Evolutionary conservation across 2,329 filamentous ascomycete genomes (phyloP).

Genomic region (Aspergillus versicolor): DNA sequence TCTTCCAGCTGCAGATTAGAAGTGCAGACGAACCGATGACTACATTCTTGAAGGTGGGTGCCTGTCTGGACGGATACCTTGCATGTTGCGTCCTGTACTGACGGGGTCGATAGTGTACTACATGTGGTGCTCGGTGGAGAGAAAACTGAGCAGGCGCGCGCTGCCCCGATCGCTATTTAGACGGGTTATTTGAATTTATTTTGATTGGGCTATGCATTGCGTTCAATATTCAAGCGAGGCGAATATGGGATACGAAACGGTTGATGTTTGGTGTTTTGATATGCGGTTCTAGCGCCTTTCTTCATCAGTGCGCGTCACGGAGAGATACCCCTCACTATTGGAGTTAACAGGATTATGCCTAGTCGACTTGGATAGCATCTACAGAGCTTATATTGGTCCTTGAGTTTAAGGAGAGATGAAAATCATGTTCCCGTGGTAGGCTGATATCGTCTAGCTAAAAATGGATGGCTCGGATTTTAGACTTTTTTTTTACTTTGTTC

Average conservation of each 20-base stretch:
- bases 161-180: not conserved
- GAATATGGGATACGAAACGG: conserved; percentile 12
- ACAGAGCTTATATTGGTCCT: not conserved
- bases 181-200: not conserved
- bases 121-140: conserved; percentile 49
- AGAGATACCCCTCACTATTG: conserved; percentile 8
- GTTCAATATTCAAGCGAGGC: conserved; percentile 6
- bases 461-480: not conserved
- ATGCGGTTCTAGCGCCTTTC: not conserved
- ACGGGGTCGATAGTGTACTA: conserved; percentile 41
- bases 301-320: not conserved
- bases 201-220: not conserved
- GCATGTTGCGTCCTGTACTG: conserved; percentile 17
- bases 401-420: no score
- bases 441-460: not conserved
- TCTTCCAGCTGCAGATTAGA: conserved; percentile 95
- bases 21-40: conserved; percentile 99
- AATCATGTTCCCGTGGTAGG: not conserved
- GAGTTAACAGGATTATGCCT: not conserved
- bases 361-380: not conserved
- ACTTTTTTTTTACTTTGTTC: conserved; percentile 1
- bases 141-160: conserved; percentile 41
- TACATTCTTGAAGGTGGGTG: conserved; percentile 78
- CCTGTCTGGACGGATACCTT: conserved; percentile 16
- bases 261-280: conserved; percentile 4